Conservation (phyloP, 495 filamentous ascomycete genomes). For the Coniosporium apollinis region DNA sequence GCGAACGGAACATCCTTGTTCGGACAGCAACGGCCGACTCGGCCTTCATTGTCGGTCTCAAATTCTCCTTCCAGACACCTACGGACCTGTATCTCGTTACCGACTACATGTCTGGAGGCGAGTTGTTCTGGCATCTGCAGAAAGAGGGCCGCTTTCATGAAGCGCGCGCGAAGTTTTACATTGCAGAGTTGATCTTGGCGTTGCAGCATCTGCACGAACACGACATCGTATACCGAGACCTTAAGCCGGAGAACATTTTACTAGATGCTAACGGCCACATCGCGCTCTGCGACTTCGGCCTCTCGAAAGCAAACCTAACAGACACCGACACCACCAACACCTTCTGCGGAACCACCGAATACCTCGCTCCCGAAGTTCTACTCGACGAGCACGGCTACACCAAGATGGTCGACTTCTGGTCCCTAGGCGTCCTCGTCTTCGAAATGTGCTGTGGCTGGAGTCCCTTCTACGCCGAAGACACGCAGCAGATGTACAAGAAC, state of each 20-base stretch:
- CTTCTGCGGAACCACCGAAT: slow-evolving; percentile 97
- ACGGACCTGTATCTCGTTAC: slow-evolving; percentile 95
- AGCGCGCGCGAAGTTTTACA: slow-evolving; percentile 93
- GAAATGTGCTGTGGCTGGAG: slow-evolving; percentile 99
- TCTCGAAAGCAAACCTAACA: slow-evolving; percentile 92
- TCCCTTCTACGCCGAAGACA: slow-evolving; percentile 97
- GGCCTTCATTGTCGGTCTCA: slow-evolving; percentile 93
- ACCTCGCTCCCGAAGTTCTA: slow-evolving; percentile 87
- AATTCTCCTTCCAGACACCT: slow-evolving; percentile 97
- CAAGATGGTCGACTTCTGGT: slow-evolving; percentile 99
- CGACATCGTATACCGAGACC: slow-evolving; percentile 91
- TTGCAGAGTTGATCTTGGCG: slow-evolving; percentile 90
- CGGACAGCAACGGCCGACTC: slow-evolving; percentile 91
- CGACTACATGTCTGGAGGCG: slow-evolving; percentile 99
- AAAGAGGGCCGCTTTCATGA: slow-evolving; percentile 95
- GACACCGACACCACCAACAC: slow-evolving; percentile 97
- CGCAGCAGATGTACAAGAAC: slow-evolving; percentile 99
- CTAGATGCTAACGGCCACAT: slow-evolving; percentile 76
- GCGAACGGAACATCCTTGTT: slow-evolving; percentile 92
- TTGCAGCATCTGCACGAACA: slow-evolving; percentile 91
- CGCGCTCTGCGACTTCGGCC: slow-evolving; percentile 72
- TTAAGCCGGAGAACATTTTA: slow-evolving; percentile 76
- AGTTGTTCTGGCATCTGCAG: slow-evolving; percentile 97
- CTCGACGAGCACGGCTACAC: slow-evolving; percentile 96
- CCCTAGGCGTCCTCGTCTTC: slow-evolving; percentile 89